These are phyloP conservation scores for Rosellinia necatrix DNA, from an alignment of 2,329 filamentous ascomycete genomes.

Conservation along the genomic window DNA sequence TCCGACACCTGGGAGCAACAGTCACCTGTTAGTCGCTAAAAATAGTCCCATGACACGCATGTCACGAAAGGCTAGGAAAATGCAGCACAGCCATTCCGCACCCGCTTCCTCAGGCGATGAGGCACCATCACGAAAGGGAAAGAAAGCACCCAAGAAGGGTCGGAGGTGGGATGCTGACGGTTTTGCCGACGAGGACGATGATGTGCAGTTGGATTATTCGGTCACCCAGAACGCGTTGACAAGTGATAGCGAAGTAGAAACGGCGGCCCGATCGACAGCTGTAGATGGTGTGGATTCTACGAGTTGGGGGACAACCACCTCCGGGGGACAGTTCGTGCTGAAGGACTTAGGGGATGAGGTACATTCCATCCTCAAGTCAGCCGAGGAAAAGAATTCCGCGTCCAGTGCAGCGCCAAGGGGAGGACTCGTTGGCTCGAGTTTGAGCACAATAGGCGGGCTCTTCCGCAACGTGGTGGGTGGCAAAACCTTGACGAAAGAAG, in stretches of 20 bases:
- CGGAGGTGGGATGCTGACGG: slow-evolving; percentile 93
- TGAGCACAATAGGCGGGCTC: slow-evolving; percentile 82
- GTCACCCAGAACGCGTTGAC: slow-evolving; percentile 54
- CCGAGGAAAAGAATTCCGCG: slow-evolving; percentile 66
- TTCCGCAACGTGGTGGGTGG: slow-evolving; percentile 96
- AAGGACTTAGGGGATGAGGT: slow-evolving; percentile 95
- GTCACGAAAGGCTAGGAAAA: slow-evolving; percentile 78
- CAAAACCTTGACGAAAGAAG: slow-evolving; percentile 85
- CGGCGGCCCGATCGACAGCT: slow-evolving; percentile 57
- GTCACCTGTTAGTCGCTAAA: slow-evolving; percentile 74
- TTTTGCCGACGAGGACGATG: slow-evolving; percentile 80
- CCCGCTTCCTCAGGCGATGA: slow-evolving; percentile 86
- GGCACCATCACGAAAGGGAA: slow-evolving; percentile 61
- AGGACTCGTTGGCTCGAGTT: slow-evolving; percentile 76
- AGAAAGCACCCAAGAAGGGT: slow-evolving; percentile 76
- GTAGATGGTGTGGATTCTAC: slow-evolving; percentile 77
- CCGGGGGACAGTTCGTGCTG: slow-evolving; percentile 89
- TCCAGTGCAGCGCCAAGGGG: slow-evolving; percentile 52
- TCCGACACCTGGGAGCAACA: slow-evolving; percentile 67
- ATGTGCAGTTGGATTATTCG: slow-evolving; percentile 89
- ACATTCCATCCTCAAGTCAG: slow-evolving; percentile 81
- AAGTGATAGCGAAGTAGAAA: slow-evolving; percentile 58
- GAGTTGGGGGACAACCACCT: slow-evolving; percentile 83
- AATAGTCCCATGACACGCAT: slow-evolving; percentile 74
- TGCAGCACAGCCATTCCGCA: slow-evolving; percentile 67